phyloP scores from a whole-genome alignment of 352 stramenopile species.

The Phytopythium kandeliae region DNA sequence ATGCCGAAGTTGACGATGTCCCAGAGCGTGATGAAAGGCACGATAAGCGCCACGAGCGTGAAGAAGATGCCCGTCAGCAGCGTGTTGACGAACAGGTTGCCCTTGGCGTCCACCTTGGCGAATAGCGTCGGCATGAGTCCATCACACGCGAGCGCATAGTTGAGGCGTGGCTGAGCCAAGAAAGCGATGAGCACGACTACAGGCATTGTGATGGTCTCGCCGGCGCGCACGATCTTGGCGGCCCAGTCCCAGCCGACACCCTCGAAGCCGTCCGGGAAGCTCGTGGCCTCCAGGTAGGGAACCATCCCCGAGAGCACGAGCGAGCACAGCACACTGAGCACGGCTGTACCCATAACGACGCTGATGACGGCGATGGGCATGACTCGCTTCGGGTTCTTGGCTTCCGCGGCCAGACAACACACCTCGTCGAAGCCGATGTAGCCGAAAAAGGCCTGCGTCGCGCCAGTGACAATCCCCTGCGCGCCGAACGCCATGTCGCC shows the following conservation, averaged over 20 bases:
- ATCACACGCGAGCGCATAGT: conserved; percentile 92
- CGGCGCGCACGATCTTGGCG: conserved; percentile 41
- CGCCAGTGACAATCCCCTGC: conserved; percentile 71
- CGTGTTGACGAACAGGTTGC: conserved; percentile 77
- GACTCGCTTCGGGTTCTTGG: conserved; percentile 72
- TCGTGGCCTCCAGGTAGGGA: conserved; percentile 31
- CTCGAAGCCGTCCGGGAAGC: conserved; percentile 49
- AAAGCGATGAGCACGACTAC: conserved; percentile 94
- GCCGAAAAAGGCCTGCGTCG: conserved; percentile 89
- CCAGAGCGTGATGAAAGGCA: conserved; percentile 80
- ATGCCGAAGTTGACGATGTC: conserved; percentile 88
- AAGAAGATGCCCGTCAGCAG: conserved; percentile 66
- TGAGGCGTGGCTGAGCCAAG: conserved; percentile 90
- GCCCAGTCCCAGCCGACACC: conserved; percentile 37
- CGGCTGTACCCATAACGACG: conserved; percentile 65
- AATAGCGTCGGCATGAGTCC: conserved; percentile 83
- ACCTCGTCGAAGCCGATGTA: conserved; percentile 95
- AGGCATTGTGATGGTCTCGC: conserved; percentile 85
- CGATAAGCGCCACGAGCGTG: conserved; percentile 58
- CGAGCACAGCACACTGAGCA: conserved; percentile 56
- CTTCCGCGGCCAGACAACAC: conserved; percentile 80
- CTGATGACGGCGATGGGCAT: conserved; percentile 79
- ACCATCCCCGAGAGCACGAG: conserved; percentile 85
- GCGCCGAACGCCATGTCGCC: conserved; percentile 32
- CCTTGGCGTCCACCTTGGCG: conserved; percentile 54